phyloP scores from a whole-genome alignment of 2,329 filamentous ascomycete species.

The Cercospora janseana region DNA sequence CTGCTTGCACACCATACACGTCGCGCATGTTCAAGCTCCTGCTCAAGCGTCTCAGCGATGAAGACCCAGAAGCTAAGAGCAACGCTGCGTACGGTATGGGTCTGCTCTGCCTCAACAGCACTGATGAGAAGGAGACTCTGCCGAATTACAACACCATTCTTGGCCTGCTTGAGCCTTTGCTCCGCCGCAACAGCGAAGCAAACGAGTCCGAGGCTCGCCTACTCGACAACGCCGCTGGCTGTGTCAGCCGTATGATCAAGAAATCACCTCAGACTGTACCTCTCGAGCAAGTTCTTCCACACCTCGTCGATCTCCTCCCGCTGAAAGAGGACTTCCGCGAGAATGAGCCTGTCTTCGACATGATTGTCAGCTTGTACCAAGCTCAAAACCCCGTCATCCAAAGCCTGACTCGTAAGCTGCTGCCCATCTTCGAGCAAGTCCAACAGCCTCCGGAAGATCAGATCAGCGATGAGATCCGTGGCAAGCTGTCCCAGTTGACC shows the following conservation, averaged over 20 bases:
- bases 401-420: slow-evolving; percentile 66
- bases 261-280: slow-evolving; percentile 82
- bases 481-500: slow-evolving; percentile 64
- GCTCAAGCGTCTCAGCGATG: slow-evolving; percentile 81
- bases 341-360: slow-evolving; percentile 89
- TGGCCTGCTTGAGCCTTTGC: slow-evolving; percentile 78
- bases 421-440: slow-evolving; percentile 71
- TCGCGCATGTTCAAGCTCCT: slow-evolving; percentile 72
- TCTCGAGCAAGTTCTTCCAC: slow-evolving; percentile 76
- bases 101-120: slow-evolving; percentile 77
- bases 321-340: slow-evolving; percentile 93
- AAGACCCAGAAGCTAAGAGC: slow-evolving; percentile 88
- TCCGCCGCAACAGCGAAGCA: slow-evolving; percentile 48
- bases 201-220: slow-evolving; percentile 71
- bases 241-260: slow-evolving; percentile 86
- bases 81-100: slow-evolving; percentile 92
- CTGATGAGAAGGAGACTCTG: slow-evolving; percentile 69
- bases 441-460: slow-evolving; percentile 71
- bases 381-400: slow-evolving; percentile 67
- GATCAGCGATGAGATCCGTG: slow-evolving; percentile 68
- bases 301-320: slow-evolving; percentile 74
- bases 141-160: slow-evolving; percentile 76
- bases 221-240: slow-evolving; percentile 90
- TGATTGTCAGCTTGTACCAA: slow-evolving; percentile 82
- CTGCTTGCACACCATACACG: slow-evolving; percentile 78